These are phyloP conservation scores for Cryphonectria japonica DNA, from an alignment of 2,329 filamentous ascomycete species.

Conservation along the genomic window DNA sequence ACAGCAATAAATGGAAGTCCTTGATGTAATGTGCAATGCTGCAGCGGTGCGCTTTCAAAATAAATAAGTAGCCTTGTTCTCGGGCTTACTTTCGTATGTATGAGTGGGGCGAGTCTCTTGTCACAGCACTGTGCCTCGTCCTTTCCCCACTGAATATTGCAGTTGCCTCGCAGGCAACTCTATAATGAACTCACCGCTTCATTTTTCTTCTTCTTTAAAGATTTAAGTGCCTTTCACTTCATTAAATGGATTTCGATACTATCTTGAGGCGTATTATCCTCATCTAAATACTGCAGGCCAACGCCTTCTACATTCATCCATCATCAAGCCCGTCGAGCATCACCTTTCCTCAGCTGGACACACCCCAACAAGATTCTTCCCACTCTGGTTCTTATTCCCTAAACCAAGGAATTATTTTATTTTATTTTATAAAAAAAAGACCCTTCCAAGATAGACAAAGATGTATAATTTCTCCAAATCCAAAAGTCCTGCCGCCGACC, in stretches of 20 bases:
- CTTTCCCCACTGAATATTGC: background rate
- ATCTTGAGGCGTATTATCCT: too few species aligned
- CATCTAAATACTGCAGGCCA: too few species aligned
- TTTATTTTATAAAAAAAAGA: background rate
- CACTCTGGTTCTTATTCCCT: background rate
- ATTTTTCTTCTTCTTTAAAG: too few species aligned
- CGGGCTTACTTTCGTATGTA: background rate
- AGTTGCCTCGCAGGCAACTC: background rate
- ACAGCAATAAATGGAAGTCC: background rate
- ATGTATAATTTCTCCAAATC: conserved; percentile 19
- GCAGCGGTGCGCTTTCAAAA: background rate
- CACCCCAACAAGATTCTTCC: background rate
- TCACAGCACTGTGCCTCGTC: background rate
- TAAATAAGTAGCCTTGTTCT: background rate
- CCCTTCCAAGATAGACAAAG: background rate
- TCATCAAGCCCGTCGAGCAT: too few species aligned
- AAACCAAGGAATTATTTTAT: too few species aligned
- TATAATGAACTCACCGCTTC: background rate
- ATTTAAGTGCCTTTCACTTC: too few species aligned
- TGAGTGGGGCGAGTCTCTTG: background rate
- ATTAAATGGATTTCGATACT: too few species aligned
- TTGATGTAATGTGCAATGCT: background rate
- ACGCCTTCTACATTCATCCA: too few species aligned
- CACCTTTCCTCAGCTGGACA: background rate
- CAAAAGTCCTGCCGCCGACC: conserved; percentile 6